phyloP scores from a whole-genome alignment of 768 basidiomycete genomes.

The Xerocomus brunneocitrinus region DNA sequence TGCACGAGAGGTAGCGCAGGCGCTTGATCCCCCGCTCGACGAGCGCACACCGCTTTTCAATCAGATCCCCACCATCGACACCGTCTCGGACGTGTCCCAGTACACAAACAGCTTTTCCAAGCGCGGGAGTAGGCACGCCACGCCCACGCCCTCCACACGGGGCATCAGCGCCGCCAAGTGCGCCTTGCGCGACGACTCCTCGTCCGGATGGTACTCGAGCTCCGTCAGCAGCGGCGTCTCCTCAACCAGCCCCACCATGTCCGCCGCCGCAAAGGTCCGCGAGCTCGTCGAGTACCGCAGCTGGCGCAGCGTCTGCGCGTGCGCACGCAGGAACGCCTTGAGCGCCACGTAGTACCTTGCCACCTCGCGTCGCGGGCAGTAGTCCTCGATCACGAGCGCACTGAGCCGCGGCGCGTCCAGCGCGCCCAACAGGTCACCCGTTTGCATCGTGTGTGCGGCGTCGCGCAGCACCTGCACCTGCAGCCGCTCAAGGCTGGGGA shows the following conservation, averaged over 20 bases:
- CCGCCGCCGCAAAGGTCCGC: conserved; percentile 13
- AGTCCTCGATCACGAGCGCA: conserved; percentile 17
- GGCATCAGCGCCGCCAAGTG: conserved; percentile 6
- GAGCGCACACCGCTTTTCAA: conserved; percentile 19
- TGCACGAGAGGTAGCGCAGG: conserved; percentile 19
- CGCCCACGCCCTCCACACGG: not conserved
- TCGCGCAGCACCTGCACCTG: conserved; percentile 15
- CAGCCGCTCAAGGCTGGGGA: conserved; percentile 18
- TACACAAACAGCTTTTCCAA: conserved; percentile 19
- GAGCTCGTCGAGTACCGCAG: conserved; percentile 13
- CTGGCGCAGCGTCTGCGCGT: conserved; percentile 9
- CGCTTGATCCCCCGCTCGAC: conserved; percentile 9
- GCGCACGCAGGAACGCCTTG: conserved; percentile 4
- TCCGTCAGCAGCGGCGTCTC: conserved; percentile 19
- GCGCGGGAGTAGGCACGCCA: conserved; percentile 14
- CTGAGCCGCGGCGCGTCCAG: conserved; percentile 16
- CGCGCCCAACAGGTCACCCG: conserved; percentile 12
- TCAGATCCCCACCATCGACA: conserved; percentile 24
- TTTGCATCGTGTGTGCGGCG: not conserved
- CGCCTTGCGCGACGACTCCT: conserved; percentile 4
- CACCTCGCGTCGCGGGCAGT: conserved; percentile 10
- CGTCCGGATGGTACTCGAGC: conserved; percentile 24
- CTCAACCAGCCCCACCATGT: conserved; percentile 12
- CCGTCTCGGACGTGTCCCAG: conserved; percentile 26
- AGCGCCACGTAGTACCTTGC: conserved; percentile 12